A percentile compares a stretch with the other conserved stretches of the same genome.
Evolutionary conservation across 1,139 yeast genomes (phyloP).

Genomic region (Blastobotrys malaysiensis): DNA sequence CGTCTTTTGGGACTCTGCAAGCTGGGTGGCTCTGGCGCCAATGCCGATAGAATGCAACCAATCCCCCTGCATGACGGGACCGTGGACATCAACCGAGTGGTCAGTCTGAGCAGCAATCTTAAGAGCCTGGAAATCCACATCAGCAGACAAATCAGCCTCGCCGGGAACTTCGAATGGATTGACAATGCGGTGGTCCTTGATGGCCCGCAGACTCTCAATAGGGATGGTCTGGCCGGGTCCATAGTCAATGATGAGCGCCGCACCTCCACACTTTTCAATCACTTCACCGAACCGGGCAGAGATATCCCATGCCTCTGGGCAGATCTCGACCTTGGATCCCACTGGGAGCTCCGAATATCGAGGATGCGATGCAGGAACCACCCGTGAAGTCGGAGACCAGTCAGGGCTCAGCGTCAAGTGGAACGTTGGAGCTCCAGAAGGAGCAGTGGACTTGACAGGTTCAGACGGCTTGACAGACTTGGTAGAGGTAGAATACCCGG

Average conservation of each 20-base stretch:
- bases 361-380: constrained; percentile 46
- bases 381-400: constrained; percentile 57
- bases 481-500: too few relatives aligned
- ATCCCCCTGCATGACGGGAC: constrained; percentile 74
- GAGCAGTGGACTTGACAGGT: too few relatives aligned
- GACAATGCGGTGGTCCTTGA: constrained; percentile 66
- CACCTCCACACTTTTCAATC: constrained; percentile 37
- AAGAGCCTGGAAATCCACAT: constrained; percentile 70
- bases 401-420: constrained; percentile 54
- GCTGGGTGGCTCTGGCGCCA: constrained; percentile 53
- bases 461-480: too few relatives aligned
- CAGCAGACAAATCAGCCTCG: constrained; percentile 74
- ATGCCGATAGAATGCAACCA: constrained; percentile 76
- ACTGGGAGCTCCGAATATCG: constrained; percentile 52
- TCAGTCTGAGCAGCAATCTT: constrained; percentile 34
- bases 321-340: constrained; percentile 62
- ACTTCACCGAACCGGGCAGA: constrained; percentile 31
- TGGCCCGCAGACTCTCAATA: constrained; percentile 66
- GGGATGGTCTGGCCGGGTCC: constrained; percentile 64
- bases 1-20: constrained; percentile 31
- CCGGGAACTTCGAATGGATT: constrained; percentile 71
- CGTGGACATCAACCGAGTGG: constrained; percentile 36
- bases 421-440: constrained; percentile 37
- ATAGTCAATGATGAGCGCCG: constrained; percentile 71
- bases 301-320: constrained; percentile 62